Percentiles rank a stretch among this genome's conserved stretches.
phyloP scores from a whole-genome alignment of 139 green algal genomes.

The Tetraselmis striata region DNA sequence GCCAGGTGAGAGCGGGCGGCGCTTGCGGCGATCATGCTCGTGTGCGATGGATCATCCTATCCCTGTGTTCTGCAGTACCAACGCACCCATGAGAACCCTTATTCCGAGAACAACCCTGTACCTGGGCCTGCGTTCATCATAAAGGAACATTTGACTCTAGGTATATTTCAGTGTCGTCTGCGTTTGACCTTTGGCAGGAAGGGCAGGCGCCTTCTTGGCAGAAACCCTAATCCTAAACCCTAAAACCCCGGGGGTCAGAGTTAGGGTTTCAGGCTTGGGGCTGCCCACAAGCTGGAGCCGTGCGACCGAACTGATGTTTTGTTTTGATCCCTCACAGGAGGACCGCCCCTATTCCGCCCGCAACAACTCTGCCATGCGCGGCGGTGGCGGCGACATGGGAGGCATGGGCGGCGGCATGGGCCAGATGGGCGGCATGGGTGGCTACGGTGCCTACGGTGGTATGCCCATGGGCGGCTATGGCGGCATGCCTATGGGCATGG shows the following conservation, averaged over 20 bases:
- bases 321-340: conserved; percentile 3
- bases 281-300: conserved; percentile 16
- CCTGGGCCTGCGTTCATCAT: no score
- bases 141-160: not conserved
- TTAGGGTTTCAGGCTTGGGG: conserved; percentile 5
- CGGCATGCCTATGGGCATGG: conserved; percentile 11
- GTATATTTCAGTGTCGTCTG: not conserved
- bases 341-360: conserved; percentile 7
- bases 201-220: not conserved
- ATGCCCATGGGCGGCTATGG: conserved; percentile 11
- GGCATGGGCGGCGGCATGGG: conserved; percentile 17
- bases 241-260: no score
- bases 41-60: not conserved
- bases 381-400: conserved; percentile 22
- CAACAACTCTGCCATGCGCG: not conserved
- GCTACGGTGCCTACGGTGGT: not conserved
- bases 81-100: not conserved
- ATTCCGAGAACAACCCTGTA: not conserved
- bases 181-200: not conserved
- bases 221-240: no score
- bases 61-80: not conserved
- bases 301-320: conserved; percentile 16
- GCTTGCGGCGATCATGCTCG: not conserved
- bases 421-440: conserved; percentile 13
- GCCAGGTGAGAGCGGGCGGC: conserved; percentile 3